Evolutionary conservation across 495 filamentous ascomycete species (phyloP), one percentile per base, ranked within the genome.

Genomic region (Emericellopsis terricola): DNA sequence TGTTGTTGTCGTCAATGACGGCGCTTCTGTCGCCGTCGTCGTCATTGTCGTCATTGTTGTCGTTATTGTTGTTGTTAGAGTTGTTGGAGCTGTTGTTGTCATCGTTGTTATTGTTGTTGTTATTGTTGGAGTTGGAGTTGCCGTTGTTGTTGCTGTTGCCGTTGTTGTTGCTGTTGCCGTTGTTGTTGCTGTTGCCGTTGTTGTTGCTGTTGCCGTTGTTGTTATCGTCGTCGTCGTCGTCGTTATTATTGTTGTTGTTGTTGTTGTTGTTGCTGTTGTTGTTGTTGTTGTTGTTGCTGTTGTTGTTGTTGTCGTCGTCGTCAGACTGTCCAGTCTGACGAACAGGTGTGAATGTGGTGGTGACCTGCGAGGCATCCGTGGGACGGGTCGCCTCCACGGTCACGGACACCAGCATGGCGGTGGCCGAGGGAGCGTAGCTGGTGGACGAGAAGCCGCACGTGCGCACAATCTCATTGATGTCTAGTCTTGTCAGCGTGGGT

Each of bases 211-310:
- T 15, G 17, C 30, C 30, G n/a, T n/a, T n/a, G n/a, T n/a, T n/a
- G n/a, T n/a, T n/a, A n/a, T 26, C 23, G 23, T 26, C 23, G 23
- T 26, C 23, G 23, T 26, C 23, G 11, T 26, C 31, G 10, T 17
- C 16, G 31, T 19, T 16, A 6, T 9, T 11, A 17, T 19, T 33
- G 32, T 13, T 15, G 4, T n/a, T 24, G 19, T 14, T 33, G 32
- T 34, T 24, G 32, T 21, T 23, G 32, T 24, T 34, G 10, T 34
- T 16, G 31, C 13, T 33, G 17, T 19, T 19, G 31, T 18, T 24
- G 32, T 20, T 20, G 17, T 23, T 7, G 32, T 24, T 34, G 32
- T 34, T 24, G 23, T 11, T 11, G 23, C 11, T 11, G 32, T 17
- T 20, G 19, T 20, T 17, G 32, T 15, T 20, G 32, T 20, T 24